Evolutionary conservation across 2,329 filamentous ascomycete genomes (phyloP), one percentile per base, ranked within the genome.

Genomic region (Penicillium concentricum): DNA sequence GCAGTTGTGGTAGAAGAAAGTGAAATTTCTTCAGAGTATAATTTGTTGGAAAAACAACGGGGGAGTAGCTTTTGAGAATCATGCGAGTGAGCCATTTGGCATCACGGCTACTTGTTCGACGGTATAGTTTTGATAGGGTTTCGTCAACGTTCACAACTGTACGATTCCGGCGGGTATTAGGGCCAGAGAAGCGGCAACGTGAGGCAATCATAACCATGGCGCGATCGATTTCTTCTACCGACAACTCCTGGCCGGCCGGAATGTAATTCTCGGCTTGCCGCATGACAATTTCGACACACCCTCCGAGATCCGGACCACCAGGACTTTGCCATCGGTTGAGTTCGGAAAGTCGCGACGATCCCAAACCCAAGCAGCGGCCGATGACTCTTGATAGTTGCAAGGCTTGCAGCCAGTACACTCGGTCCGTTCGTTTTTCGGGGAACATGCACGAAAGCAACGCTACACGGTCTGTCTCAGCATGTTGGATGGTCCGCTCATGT

Each of bases 41-140:
- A 1, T 72, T 62, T 7, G 78, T 74, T 6, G 91, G 84, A 2
- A 95, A 68, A 2, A 82, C 70, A 0, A 92, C 78, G 0, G 89
- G 88, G n/a, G 82, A 79, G 57, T 87, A 90, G 60, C 87, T 83
- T 68, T 95, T 94, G 28, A 96, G 77, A 6, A 96, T 79, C 30
- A 97, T 78, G 4, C 92, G 83, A 0, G 90, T 90, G 12, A 96
- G 80, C 92, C 92, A 97, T 74, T 96, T 96, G 4, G 87, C 88
- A 68, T 96, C 90, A 42, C 79, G 78, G 3, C 90, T 84, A 44
- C 79, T 79, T 10, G 91, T 69, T 8, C 84, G 82, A 30, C 74
- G 77, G 65, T 89, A 89, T 1, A 92, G 68, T 0, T 71, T 69
- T 20, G 78, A 78, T 1, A 93, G 71, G 4, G 80, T 70, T 5